Percentiles rank a stretch among this genome's conserved stretches.
phyloP scores from a whole-genome alignment of 202 grass and related monocot species.

The Carex arenaria region DNA sequence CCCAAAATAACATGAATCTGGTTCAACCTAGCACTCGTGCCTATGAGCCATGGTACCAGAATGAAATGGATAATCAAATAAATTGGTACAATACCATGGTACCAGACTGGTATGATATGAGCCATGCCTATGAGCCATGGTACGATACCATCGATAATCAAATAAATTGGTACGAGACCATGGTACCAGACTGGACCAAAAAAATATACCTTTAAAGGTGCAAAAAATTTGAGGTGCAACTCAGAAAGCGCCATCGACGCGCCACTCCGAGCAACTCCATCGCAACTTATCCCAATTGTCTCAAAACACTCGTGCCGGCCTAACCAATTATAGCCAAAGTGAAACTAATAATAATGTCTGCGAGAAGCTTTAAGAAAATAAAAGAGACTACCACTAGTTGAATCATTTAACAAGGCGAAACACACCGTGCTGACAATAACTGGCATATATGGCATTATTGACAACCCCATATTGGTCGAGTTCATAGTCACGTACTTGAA shows the following conservation, averaged over 20 bases:
- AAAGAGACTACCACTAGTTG: not conserved
- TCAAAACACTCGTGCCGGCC: conserved; percentile 76
- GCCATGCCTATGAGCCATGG: too few relatives aligned
- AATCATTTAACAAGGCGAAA: not conserved
- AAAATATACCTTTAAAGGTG: conserved; percentile 65
- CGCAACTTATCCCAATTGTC: conserved; percentile 51
- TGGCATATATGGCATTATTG: conserved; percentile 86
- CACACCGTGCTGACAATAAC: conserved; percentile 86
- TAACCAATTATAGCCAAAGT: conserved; percentile 24
- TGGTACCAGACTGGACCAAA: not conserved
- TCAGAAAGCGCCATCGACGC: conserved; percentile 77
- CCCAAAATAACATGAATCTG: not conserved
- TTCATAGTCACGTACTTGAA: conserved; percentile 88
- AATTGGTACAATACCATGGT: too few relatives aligned
- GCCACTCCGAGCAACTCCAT: conserved; percentile 68
- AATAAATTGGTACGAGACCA: not conserved
- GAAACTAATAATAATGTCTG: not conserved
- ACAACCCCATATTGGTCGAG: conserved; percentile 88
- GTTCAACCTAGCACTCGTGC: not conserved
- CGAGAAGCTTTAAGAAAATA: not conserved
- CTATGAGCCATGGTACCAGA: not conserved
- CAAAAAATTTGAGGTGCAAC: conserved; percentile 65
- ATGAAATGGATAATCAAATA: too few relatives aligned
- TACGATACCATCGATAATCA: too few relatives aligned
- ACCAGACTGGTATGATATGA: not conserved